Evolutionary conservation across 345 rosid genomes (phyloP), one percentile per base, ranked within the genome.

Genomic region (Ceriops zippeliana): DNA sequence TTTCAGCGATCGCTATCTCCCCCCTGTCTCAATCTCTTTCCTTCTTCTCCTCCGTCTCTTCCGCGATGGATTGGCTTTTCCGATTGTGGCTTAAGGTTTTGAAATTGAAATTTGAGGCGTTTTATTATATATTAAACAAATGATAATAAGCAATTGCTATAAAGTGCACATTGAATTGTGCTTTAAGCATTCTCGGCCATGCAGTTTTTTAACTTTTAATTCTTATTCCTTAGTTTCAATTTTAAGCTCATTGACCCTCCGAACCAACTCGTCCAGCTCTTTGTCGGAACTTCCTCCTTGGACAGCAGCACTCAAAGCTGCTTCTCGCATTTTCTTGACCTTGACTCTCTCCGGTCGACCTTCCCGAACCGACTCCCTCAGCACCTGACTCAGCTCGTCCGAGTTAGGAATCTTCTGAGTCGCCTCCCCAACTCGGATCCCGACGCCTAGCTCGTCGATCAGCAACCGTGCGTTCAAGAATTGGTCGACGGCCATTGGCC

Each of bases 401-500:
- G 87, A 5, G 47, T 86, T 52, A 2, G 86, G 92, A 11, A 80
- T 78, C 1, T 68, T 70, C 1, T 62, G 54, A 0, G 79, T 76
- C 21, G 84, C 92, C 66, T 85, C 89, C 0, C 87, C 76, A 1
- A 78, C 87, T 58, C 81, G 78, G n/a, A 66, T 71, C 7, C 78
- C 96, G 1, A 83, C 83, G 46, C 74, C 76, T 35, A 84, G 51
- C 72, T 86, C 77, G 9, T 92, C 92, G 5, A 88, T 89, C 76
- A 87, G 52, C 28, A 85, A 70, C 28, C 52, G 31, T 27, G 89
- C 87, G 52, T 84, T 71, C 6, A 68, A 57, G 53, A 69, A 88
- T 62, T 89, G 96, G 71, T 89, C 92, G 0, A 89, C 88, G 26
- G 75, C 67, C 86, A 88, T 84, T 0, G 92, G 91, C 92, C 92